Percentiles rank a stretch among this genome's conserved stretches.
phyloP scores from a whole-genome alignment of 805 yeast species.

The Candida methanosorbosa region DNA sequence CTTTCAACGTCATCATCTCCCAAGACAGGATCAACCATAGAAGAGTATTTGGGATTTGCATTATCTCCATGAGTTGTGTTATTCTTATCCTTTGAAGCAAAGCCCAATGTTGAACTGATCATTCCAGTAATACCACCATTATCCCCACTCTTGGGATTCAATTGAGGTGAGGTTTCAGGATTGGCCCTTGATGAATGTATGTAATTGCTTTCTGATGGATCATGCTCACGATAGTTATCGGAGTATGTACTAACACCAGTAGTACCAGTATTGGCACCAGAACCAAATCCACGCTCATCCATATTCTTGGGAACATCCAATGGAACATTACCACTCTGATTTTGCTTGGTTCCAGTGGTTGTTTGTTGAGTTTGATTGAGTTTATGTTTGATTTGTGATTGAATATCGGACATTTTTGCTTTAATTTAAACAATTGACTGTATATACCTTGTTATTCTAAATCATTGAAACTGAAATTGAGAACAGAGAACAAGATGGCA shows the following conservation, averaged over 20 bases:
- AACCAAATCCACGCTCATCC: background rate
- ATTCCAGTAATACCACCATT: background rate
- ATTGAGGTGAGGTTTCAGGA: background rate
- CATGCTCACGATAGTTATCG: no score
- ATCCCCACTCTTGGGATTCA: background rate
- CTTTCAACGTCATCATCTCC: conserved; percentile 8
- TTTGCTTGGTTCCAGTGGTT: background rate
- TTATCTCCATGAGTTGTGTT: background rate
- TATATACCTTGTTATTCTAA: no score
- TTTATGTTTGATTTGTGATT: conserved; percentile 1
- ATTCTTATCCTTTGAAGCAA: no score
- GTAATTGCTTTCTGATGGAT: no score
- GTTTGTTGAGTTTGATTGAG: background rate
- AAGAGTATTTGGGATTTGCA: conserved; percentile 15
- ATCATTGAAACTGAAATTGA: no score
- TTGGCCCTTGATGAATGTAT: no score
- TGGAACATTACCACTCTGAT: background rate
- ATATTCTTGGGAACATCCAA: background rate
- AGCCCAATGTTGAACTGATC: background rate
- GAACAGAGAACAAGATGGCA: no score
- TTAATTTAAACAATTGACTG: no score
- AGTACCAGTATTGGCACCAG: background rate
- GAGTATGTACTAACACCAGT: background rate
- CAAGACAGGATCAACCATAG: conserved; percentile 21
- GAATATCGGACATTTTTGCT: background rate